Evolutionary conservation across 768 basidiomycete species (phyloP), one percentile per base, ranked within the genome.

Genomic region (Trametes gibbosa): DNA sequence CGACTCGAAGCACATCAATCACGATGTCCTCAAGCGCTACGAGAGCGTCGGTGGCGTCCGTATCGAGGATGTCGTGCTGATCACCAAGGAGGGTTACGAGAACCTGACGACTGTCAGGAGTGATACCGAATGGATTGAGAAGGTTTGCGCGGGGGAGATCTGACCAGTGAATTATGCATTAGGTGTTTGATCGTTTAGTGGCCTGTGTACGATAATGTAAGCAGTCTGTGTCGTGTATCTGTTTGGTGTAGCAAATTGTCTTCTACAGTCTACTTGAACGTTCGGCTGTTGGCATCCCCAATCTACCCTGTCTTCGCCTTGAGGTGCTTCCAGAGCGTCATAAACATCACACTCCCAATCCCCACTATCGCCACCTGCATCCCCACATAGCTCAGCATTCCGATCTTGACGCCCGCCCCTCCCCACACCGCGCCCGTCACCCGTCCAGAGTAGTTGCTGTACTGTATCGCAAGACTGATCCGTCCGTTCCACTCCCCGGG

Each of bases 31-130:
- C 59, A 78, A 79, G 70, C 73, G 76, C 56, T 98, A 94, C 67
- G 86, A 91, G 66, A 73, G 75, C 34, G 90, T 98, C 23, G 96
- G 96, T 14, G 96, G 95, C 0, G 89, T 98, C 2, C 76, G 95
- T 50, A 95, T 98, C 63, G 96, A 98, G 72, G 96, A 98, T 70
- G 93, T 90, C 27, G 81, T 98, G 3, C 72, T 91, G 7, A 85
- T 99, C 61, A 92, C 85, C 10, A 72, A 78, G 57, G 77, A 79
- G 13, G 91, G 91, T 7, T 84, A 80, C 65, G 86, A 93, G 75
- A 96, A 95, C 73, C 68, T 97, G 62, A 97, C 96, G 0, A 89
- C 86, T 7, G 90, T 92, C 10, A 82, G 77, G 55, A 93, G 93
- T 69, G 92, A 92, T 56, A 81, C 88, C 3, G 84, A 80, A 2